These are phyloP conservation scores for Penicillium ucsense DNA, from an alignment of 495 filamentous ascomycete genomes.

Conservation along the genomic window DNA sequence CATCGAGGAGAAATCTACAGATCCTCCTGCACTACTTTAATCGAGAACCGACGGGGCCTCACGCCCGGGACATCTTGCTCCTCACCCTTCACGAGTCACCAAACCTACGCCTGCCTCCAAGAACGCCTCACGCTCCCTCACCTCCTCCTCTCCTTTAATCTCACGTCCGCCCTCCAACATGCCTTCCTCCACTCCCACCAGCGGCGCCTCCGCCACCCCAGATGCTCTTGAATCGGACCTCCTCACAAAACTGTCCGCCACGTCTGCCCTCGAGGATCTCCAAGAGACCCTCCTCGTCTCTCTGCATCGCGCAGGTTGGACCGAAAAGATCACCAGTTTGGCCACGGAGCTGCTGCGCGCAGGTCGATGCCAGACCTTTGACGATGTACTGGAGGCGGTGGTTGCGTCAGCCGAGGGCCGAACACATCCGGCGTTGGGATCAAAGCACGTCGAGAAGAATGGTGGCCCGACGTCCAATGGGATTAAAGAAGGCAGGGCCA, in stretches of 20 bases:
- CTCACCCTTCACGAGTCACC: no score
- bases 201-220: conserved; percentile 15
- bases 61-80: no score
- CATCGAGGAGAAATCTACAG: no score
- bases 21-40: no score
- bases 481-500: conserved; percentile 13
- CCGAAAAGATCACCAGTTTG: conserved; percentile 30
- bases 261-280: conserved; percentile 34
- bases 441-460: conserved; percentile 9
- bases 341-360: conserved; percentile 37
- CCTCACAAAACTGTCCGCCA: conserved; percentile 31
- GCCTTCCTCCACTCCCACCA: conserved; percentile 19
- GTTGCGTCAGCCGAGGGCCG: conserved; percentile 33
- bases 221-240: conserved; percentile 38
- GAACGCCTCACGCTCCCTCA: background rate
- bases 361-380: conserved; percentile 38
- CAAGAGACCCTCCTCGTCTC: conserved; percentile 34
- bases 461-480: conserved; percentile 12
- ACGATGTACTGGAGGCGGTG: conserved; percentile 36
- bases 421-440: conserved; percentile 20
- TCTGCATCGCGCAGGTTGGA: conserved; percentile 34
- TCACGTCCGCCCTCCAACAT: conserved; percentile 5
- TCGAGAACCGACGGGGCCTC: no score
- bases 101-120: background rate
- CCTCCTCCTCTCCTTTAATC: background rate